phyloP scores from a whole-genome alignment of 164 flowering plant species.

The Kingdonia uniflora region DNA sequence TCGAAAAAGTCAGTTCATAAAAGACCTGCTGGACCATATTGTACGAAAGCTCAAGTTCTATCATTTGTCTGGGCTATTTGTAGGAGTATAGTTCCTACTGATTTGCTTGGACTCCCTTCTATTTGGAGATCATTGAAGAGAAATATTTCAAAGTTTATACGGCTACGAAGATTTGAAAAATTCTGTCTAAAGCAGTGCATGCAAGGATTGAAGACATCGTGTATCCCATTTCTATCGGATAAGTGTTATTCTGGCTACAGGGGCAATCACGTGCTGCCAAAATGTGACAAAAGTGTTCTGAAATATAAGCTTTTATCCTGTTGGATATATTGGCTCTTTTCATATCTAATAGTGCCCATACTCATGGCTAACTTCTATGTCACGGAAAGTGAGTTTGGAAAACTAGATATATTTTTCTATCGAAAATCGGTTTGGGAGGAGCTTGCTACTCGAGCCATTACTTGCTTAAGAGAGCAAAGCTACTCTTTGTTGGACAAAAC shows the following conservation, averaged over 20 bases:
- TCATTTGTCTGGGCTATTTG: conserved; percentile 90
- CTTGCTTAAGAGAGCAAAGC: conserved; percentile 24
- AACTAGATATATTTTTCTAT: conserved; percentile 53
- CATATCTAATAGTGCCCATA: conserved; percentile 49
- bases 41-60: conserved; percentile 55
- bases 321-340: conserved; percentile 84
- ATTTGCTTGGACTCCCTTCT: conserved; percentile 51
- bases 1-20: not conserved
- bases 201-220: conserved; percentile 44
- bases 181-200: conserved; percentile 59
- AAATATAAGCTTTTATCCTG: conserved; percentile 32
- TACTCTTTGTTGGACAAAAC: conserved; percentile 29
- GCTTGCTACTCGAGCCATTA: conserved; percentile 24
- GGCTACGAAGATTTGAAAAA: conserved; percentile 64
- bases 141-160: conserved; percentile 62
- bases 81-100: conserved; percentile 62
- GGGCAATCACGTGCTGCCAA: conserved; percentile 5
- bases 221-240: conserved; percentile 34
- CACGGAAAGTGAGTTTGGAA: conserved; percentile 74
- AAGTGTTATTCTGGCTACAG: conserved; percentile 15
- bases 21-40: conserved; percentile 17
- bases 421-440: conserved; percentile 55
- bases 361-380: conserved; percentile 72
- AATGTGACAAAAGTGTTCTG: conserved; percentile 8
- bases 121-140: conserved; percentile 60